Evolutionary conservation across 768 basidiomycete species (phyloP).

Genomic region (Phylloporus scabripes): DNA sequence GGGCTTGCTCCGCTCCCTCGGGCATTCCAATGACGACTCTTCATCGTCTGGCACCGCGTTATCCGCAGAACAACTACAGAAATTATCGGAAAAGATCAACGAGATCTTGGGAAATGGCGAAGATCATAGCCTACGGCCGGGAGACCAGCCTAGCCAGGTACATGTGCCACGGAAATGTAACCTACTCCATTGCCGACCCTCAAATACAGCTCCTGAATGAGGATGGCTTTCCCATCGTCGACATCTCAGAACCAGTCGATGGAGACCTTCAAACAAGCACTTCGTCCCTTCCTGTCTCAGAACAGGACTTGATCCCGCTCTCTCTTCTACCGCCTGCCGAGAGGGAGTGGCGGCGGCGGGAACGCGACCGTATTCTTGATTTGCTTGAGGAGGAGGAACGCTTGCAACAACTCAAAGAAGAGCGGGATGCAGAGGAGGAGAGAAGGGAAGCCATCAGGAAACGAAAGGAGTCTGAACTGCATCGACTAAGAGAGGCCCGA

Average conservation of each 20-base stretch:
- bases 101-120: slow-evolving; percentile 46
- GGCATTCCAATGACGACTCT: slow-evolving; percentile 11
- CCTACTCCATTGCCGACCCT: slow-evolving; percentile 18
- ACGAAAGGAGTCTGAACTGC: slow-evolving; percentile 45
- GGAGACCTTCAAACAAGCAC: slow-evolving; percentile 17
- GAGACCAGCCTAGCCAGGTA: slow-evolving; percentile 63
- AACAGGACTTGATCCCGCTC: slow-evolving; percentile 44
- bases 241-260: slow-evolving; percentile 58
- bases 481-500: slow-evolving; percentile 33
- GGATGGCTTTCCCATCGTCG: slow-evolving; percentile 75
- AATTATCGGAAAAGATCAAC: slow-evolving; percentile 54
- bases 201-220: slow-evolving; percentile 58
- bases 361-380: slow-evolving; percentile 62
- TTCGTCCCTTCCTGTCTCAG: slow-evolving; percentile 25
- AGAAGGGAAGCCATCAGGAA: slow-evolving; percentile 45
- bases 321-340: slow-evolving; percentile 41
- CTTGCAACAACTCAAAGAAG: slow-evolving; percentile 37
- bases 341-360: slow-evolving; percentile 46
- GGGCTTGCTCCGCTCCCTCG: slow-evolving; percentile 35
- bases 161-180: slow-evolving; percentile 20
- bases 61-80: slow-evolving; percentile 45
- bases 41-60: slow-evolving; percentile 24
- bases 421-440: slow-evolving; percentile 36
- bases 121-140: slow-evolving; percentile 32
- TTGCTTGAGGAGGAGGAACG: slow-evolving; percentile 67